phyloP scores from a whole-genome alignment of 345 rosid genomes.

The Psidium friedrichsthalianum region DNA sequence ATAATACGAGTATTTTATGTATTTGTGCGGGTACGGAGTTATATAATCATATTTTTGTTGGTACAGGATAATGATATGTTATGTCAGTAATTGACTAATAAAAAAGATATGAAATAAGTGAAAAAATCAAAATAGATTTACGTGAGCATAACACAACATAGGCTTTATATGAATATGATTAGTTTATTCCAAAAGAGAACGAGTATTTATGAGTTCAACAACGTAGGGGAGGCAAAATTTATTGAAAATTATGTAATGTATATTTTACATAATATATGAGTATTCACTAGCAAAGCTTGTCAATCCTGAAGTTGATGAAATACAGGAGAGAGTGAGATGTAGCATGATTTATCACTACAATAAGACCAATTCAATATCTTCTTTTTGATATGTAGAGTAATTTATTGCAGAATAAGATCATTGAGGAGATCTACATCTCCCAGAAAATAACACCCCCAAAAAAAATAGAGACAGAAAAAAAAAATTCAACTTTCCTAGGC shows the following conservation, averaged over 20 bases:
- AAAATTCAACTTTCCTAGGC: too few species aligned
- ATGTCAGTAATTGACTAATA: background rate
- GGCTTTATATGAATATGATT: background rate
- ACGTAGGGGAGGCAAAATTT: background rate
- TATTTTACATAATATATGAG: background rate
- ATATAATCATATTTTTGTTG: background rate
- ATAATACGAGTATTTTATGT: background rate
- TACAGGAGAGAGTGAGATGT: background rate
- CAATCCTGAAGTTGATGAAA: background rate
- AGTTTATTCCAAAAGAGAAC: background rate
- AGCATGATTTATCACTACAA: background rate
- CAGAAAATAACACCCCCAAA: background rate
- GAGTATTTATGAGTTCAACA: background rate
- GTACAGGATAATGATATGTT: background rate
- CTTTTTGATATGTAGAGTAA: background rate
- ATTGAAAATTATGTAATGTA: background rate
- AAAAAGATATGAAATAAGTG: background rate
- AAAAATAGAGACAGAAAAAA: background rate
- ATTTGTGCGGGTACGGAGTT: background rate
- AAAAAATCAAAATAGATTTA: background rate
- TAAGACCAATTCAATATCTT: background rate
- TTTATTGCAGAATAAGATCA: background rate
- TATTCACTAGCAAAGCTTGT: background rate
- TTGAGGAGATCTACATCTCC: background rate
- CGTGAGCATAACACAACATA: background rate